Conservation (phyloP, 169 alveolate genomes). For the Plasmodium reichenowi region DNA sequence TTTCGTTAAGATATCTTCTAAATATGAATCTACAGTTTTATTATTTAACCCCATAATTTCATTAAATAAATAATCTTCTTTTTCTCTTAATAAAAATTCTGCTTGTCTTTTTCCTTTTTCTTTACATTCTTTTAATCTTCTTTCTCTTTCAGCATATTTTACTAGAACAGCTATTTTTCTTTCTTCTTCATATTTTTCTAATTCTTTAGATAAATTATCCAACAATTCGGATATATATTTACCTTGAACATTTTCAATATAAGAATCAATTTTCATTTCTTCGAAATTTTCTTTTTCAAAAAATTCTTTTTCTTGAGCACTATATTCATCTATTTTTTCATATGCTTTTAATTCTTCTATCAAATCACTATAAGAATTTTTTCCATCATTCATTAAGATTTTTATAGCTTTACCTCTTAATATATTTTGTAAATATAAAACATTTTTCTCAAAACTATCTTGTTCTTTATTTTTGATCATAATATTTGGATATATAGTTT, state of each 20-base stretch:
- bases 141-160: conserved; percentile 76
- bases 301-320: conserved; percentile 50
- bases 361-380: conserved; percentile 55
- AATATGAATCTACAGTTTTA: conserved; percentile 74
- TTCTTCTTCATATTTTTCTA: conserved; percentile 76
- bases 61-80: conserved; percentile 76
- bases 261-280: conserved; percentile 65
- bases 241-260: conserved; percentile 75
- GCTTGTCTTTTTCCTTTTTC: conserved; percentile 78
- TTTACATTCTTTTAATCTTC: conserved; percentile 74
- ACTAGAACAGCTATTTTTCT: conserved; percentile 75
- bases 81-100: conserved; percentile 74
- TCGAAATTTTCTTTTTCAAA: conserved; percentile 62
- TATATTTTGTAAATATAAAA: conserved; percentile 64
- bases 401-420: conserved; percentile 71
- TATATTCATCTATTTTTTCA: conserved; percentile 62
- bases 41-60: conserved; percentile 76
- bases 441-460: conserved; percentile 63
- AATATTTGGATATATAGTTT: conserved; percentile 37
- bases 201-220: conserved; percentile 70
- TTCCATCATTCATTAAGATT: conserved; percentile 76
- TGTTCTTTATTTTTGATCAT: conserved; percentile 23
- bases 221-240: conserved; percentile 63
- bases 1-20: conserved; percentile 66
- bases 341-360: conserved; percentile 75